Base-by-base conservation (phyloP, 2,329 filamentous ascomycete genomes). In the Cercospora janseana region DNA sequence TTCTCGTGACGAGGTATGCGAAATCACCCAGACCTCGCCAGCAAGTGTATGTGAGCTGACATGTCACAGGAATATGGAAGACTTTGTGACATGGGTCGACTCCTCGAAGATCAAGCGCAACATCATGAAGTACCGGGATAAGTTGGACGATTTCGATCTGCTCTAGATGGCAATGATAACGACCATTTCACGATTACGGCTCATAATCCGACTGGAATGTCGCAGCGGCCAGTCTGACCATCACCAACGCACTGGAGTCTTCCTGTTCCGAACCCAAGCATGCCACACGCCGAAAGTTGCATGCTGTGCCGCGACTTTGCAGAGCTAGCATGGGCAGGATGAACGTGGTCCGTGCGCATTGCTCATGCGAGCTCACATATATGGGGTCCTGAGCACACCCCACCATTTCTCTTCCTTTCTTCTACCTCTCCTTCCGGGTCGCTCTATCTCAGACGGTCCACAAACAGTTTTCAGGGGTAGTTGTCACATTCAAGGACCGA, bases 81-180 rank as follows among this genome's bases (percentile, higher is more conserved):
- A 97, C 72, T 95, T 94, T 68, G 87, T 97, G 13, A 96, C 92
- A 0, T 97, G 92, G 92, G 86, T 92, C 7, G 88, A 94, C 63
- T 89, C 88, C 53, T 94, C 88, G 71, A 96, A 96, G 86, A 91
- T 97, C 70, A 95, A 95, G 85, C 81, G 87, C 67, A 93, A 90
- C 67, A 95, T 96, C 58, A 85, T 95, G 81, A 88, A 88, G 72
- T 97, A 96, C 69, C 83, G 89, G 62, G 90, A 96, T 71, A 88
- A 95, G 76, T 72, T 96, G 72, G 92, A 97, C 72, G 92, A 97
- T 72, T 97, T 95, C 66, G 92, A 97, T 74, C 74, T 96, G 66
- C 74, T 95, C 63, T 93, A 70, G 81, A 29, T 23, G 21, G n/a
- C 28, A 29, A 41, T 40, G 23, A 23, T 23, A 38, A 13, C 35